phyloP scores from a whole-genome alignment of 23 red algal species.

The Gracilaria domingensis region DNA sequence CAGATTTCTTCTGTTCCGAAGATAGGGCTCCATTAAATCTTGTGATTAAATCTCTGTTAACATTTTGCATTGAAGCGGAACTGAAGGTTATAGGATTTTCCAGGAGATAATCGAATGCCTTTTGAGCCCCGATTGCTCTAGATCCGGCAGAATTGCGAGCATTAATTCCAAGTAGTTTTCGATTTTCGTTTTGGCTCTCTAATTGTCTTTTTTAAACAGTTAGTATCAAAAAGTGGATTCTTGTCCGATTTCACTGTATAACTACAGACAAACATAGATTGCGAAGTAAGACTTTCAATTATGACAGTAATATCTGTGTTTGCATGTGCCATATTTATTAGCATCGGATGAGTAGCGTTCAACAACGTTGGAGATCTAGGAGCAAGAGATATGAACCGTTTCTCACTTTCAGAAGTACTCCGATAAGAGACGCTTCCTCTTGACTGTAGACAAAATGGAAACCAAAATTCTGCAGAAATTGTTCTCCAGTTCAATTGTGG shows the following conservation, averaged over 20 bases:
- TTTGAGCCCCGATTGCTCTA: not conserved
- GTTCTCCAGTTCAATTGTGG: not conserved
- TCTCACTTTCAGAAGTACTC: not conserved
- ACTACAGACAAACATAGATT: not conserved
- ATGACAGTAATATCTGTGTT: not conserved
- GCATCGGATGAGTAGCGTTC: not conserved
- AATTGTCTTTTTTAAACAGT: not conserved
- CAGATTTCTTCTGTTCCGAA: not conserved
- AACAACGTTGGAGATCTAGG: not conserved
- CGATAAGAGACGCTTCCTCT: not conserved
- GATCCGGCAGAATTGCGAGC: not conserved
- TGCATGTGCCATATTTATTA: not conserved
- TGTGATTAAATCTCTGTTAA: not conserved
- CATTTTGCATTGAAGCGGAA: not conserved
- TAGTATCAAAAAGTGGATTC: not conserved
- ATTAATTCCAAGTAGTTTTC: not conserved
- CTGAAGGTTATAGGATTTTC: not conserved
- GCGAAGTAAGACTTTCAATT: not conserved
- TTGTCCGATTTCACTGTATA: not conserved
- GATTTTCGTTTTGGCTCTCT: not conserved
- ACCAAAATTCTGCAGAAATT: not conserved
- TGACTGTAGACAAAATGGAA: not conserved
- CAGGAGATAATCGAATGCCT: not conserved
- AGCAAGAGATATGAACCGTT: not conserved
- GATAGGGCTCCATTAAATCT: not conserved